Base-by-base conservation (phyloP, 2,329 filamentous ascomycete genomes). In the Colletotrichum siamense region DNA sequence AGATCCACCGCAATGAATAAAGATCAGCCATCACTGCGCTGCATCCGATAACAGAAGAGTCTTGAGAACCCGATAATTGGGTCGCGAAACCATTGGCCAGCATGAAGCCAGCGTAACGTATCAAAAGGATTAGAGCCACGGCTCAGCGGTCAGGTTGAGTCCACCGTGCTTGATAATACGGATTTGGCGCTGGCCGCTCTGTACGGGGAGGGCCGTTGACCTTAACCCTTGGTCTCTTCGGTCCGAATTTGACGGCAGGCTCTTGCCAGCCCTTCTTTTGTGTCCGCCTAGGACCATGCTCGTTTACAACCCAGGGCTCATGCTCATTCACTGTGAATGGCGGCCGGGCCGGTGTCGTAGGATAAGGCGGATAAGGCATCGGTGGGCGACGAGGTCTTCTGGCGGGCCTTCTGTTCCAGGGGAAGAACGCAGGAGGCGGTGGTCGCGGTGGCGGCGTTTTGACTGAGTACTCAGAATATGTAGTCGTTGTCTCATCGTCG, bases 401-500 rank as follows among this genome's bases (percentile, higher is more conserved):
- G 12, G 44, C 6, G 12, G 44, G n/a, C 10, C 44, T 22, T 52
- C 44, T 52, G 44, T 12, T 52, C 44, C 44, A 52, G 2, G 44
- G 44, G n/a, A 52, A 52, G n/a, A 52, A 52, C 0, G 12, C n/a
- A 52, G 44, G 44, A 22, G 44, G 10, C 3, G 44, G 44, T 22
- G 44, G 44, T 52, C 44, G 44, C 10, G 44, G 44, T 2, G 44
- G 1, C 6, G 44, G n/a, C 16, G 24, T 59, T 7, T 30, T 59
- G 55, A 59, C 26, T 59, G 22, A 30, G 55, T 30, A 26, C 10
- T 59, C 55, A 22, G 55, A 26, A 59, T 59, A 59, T 3, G 44
- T 30, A 2, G 69, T 59, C 15, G 57, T 65, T 9, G 55, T 61
- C 5, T 77, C 75, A 15, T 76, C 77, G 18, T 34, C 24, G 16